Percentiles rank a stretch among this genome's conserved stretches.
These are phyloP conservation scores for maize (Zea mays) DNA, from an alignment of 176 grass and related monocot species.

Conservation along the genomic window DNA sequence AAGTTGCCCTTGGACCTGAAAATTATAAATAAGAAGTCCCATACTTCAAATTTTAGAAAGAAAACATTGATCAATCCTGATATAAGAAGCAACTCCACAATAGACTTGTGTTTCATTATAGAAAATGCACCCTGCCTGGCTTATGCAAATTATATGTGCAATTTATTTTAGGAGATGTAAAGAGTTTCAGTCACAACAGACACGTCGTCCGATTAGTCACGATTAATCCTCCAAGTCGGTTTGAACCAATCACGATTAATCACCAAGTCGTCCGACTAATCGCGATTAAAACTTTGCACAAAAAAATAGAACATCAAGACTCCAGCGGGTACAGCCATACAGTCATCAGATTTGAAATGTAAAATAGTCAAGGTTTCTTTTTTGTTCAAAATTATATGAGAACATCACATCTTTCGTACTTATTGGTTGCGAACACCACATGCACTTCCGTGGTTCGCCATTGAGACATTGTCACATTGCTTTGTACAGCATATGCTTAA, in stretches of 20 bases:
- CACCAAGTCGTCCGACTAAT: no score
- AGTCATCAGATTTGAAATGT: constrained; percentile 22
- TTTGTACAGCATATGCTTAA: constrained; percentile 1
- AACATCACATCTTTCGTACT: constrained; percentile 4
- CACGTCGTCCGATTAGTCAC: no score
- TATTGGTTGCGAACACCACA: constrained; percentile 7
- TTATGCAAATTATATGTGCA: not conserved
- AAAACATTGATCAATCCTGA: not conserved
- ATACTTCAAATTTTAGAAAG: constrained; percentile 16
- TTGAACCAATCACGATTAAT: no score
- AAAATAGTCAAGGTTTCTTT: constrained; percentile 3
- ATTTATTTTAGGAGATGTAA: constrained; percentile 9
- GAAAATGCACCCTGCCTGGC: constrained; percentile 9
- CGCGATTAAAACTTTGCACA: not conserved
- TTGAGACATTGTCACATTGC: not conserved
- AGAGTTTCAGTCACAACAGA: constrained; percentile 9
- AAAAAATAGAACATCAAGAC: constrained; percentile 8
- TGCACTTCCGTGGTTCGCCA: not conserved
- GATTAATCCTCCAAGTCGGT: no score
- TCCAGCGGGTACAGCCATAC: not conserved
- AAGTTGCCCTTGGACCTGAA: constrained; percentile 96
- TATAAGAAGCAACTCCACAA: constrained; percentile 21
- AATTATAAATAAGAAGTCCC: constrained; percentile 41
- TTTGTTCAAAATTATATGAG: constrained; percentile 25
- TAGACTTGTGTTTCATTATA: constrained; percentile 24